Evolutionary conservation across 2,329 filamentous ascomycete genomes (phyloP), one percentile per base, ranked within the genome.

Genomic region (Ophiostoma triangulosporum): DNA sequence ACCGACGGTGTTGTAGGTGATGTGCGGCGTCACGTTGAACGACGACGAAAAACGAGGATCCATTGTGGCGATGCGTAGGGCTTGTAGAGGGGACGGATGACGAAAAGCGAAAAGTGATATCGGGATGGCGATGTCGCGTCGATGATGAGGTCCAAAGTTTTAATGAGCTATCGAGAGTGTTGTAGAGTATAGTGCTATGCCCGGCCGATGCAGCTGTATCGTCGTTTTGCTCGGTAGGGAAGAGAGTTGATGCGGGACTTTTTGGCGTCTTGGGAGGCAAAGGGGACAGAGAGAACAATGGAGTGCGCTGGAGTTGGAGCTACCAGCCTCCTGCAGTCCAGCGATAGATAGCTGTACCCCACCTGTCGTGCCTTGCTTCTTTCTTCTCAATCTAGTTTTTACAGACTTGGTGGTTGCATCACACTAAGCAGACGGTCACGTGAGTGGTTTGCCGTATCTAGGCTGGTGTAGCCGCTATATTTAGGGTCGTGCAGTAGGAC

Each of bases 1-100:
- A 66, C 89, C 88, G 67, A 98, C 89, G 63, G 93, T 98, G 76
- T 98, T 98, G 81, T 98, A 98, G 65, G 86, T 83, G 72, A 97
- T 70, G 64, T 77, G 72, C 56, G 78, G 78, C 61, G 73, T 68
- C 63, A 81, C 71, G 58, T 75, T 78, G 69, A 80, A 81, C 59
- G 76, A 78, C 56, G 75, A 77, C 58, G 77, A 73, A 62, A 77
- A 75, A 66, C 77, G 73, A 55, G 75, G 74, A 68, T 81, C 78
- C 74, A 77, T 77, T 49, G 45, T 57, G 52, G 12, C 27, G 46
- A 36, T 45, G n/a, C 5, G 32, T 14, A 31, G 24, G 52, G n/a
- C n/a, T n/a, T n/a, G n/a, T n/a, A 12, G 40, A 35, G 36, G 14
- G 22, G 32, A 35, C 11, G 32, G 32, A 35, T 11, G 32, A 38